A percentile compares a stretch with the other conserved stretches of the same genome.
phyloP scores from a whole-genome alignment of 1,139 yeast genomes.

The Debaryomyces nepalensis region DNA sequence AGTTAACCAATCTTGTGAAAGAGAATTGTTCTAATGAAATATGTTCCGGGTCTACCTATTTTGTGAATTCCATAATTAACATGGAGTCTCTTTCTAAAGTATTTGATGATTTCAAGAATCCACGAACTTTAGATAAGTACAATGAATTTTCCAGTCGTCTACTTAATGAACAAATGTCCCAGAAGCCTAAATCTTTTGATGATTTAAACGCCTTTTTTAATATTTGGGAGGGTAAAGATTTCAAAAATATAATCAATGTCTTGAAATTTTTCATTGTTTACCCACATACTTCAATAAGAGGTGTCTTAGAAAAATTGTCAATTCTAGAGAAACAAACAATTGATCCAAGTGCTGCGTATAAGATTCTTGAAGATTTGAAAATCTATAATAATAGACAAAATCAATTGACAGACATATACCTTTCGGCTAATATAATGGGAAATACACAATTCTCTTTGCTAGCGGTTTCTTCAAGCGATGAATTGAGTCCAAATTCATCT shows the following conservation, averaged over 20 bases:
- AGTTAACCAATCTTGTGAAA: constrained; percentile 28
- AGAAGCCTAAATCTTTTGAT: constrained; percentile 21
- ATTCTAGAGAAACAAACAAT: constrained; percentile 19
- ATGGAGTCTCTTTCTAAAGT: constrained; percentile 22
- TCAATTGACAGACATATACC: constrained; percentile 32
- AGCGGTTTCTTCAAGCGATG: constrained; percentile 25
- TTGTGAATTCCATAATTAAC: constrained; percentile 29
- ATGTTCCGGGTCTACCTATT: constrained; percentile 27
- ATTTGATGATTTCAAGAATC: constrained; percentile 17
- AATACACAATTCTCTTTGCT: constrained; percentile 23
- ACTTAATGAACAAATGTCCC: constrained; percentile 17
- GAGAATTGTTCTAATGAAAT: constrained; percentile 34
- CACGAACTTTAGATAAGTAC: constrained; percentile 15
- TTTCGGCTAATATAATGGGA: constrained; percentile 39
- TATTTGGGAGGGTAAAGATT: constrained; percentile 41
- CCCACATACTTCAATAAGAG: constrained; percentile 36
- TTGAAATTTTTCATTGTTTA: constrained; percentile 38
- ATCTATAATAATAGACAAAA: constrained; percentile 30
- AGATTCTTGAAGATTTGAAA: constrained; percentile 27
- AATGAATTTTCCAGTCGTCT: constrained; percentile 23
- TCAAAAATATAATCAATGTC: constrained; percentile 29
- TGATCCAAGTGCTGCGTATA: constrained; percentile 22
- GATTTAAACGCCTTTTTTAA: constrained; percentile 32
- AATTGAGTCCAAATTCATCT: constrained; percentile 23
- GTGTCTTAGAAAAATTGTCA: constrained; percentile 20